These are phyloP conservation scores for Moricandia arvensis DNA, from an alignment of 345 rosid species.

Conservation along the genomic window DNA sequence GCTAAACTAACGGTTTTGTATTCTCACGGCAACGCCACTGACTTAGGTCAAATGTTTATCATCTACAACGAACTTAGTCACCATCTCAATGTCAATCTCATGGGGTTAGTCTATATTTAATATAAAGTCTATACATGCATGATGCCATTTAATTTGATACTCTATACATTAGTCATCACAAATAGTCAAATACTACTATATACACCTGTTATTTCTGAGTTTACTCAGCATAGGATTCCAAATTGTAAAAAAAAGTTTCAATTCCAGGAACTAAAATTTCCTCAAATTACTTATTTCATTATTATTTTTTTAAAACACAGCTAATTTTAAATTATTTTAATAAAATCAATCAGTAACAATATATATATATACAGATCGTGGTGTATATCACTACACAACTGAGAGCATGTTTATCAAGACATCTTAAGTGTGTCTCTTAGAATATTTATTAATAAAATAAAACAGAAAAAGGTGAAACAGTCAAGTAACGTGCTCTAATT, in stretches of 20 bases:
- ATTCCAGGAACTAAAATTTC: background rate
- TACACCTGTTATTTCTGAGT: background rate
- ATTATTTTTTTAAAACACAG: background rate
- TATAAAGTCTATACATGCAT: background rate
- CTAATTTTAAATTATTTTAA: background rate
- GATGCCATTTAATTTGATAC: background rate
- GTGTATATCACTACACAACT: no score
- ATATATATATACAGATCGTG: background rate
- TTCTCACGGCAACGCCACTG: slow-evolving; percentile 97
- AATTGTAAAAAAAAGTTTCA: background rate
- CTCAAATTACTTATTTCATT: background rate
- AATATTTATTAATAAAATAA: no score
- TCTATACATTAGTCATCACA: slow-evolving; percentile 3
- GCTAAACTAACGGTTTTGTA: slow-evolving; percentile 74
- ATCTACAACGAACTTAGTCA: slow-evolving; percentile 69
- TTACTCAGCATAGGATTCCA: background rate
- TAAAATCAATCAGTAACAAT: background rate
- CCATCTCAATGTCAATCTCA: slow-evolving; percentile 70
- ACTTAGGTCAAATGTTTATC: slow-evolving; percentile 72
- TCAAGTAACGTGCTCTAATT: no score
- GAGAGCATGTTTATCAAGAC: no score
- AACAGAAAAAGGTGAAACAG: no score
- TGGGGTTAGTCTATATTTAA: slow-evolving; percentile 59
- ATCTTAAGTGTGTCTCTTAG: no score
- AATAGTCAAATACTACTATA: background rate